Evolutionary conservation across 176 grass and related monocot species (phyloP).

Genomic region (Typha latifolia): DNA sequence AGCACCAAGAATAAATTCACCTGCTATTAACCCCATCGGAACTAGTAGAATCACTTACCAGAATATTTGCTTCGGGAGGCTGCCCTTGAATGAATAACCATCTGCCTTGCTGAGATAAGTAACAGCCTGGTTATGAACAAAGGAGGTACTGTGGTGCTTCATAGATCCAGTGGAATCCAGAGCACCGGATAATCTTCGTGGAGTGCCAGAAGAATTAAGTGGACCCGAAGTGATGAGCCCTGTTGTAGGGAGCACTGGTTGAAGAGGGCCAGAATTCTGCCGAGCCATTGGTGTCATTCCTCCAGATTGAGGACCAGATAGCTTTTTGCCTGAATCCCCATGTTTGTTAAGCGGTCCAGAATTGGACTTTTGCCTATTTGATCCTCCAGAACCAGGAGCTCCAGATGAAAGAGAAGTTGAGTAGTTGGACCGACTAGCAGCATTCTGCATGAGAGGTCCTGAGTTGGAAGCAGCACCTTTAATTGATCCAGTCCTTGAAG

Average conservation of each 20-base stretch:
- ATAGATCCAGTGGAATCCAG: constrained; percentile 42
- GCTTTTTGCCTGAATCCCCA: constrained; percentile 56
- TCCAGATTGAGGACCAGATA: constrained; percentile 77
- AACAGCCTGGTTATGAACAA: constrained; percentile 61
- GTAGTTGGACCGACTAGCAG: constrained; percentile 41
- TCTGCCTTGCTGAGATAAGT: constrained; percentile 50
- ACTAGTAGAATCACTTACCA: constrained; percentile 51
- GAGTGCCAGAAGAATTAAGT: constrained; percentile 51
- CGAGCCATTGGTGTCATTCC: constrained; percentile 60
- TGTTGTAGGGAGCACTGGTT: constrained; percentile 65
- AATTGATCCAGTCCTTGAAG: constrained; percentile 51
- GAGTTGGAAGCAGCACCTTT: constrained; percentile 45
- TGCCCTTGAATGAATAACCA: constrained; percentile 50
- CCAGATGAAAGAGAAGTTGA: constrained; percentile 55
- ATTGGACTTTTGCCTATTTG: constrained; percentile 68
- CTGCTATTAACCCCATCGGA: constrained; percentile 44
- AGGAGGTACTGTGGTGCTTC: constrained; percentile 47
- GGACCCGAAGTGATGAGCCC: constrained; percentile 78
- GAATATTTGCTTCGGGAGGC: constrained; percentile 39
- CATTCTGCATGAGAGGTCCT: constrained; percentile 34
- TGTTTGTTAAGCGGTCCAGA: constrained; percentile 92
- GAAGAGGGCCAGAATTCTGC: constrained; percentile 54
- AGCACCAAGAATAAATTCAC: constrained; percentile 60
- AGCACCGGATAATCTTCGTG: constrained; percentile 47
- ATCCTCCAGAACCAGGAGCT: constrained; percentile 35